phyloP scores from a whole-genome alignment of 257 asterid species.

The Datura wrightii region DNA sequence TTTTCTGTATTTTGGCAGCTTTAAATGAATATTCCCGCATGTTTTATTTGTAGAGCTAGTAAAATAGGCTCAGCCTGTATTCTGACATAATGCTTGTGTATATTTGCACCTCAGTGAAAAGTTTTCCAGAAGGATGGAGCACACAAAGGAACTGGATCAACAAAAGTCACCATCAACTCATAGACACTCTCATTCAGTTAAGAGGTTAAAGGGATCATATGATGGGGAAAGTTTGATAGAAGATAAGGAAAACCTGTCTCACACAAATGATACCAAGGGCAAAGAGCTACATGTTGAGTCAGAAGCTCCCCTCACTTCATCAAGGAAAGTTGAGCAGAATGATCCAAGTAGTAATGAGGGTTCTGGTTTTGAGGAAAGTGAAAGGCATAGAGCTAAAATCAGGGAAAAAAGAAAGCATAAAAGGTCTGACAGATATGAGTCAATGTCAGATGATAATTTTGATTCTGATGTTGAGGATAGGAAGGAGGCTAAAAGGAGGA shows the following conservation, averaged over 20 bases:
- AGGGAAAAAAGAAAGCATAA: constrained; percentile 72
- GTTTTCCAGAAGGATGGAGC: constrained; percentile 48
- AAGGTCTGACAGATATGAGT: constrained; percentile 55
- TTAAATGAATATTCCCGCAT: constrained; percentile 29
- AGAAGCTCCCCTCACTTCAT: constrained; percentile 44
- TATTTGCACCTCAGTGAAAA: constrained; percentile 51
- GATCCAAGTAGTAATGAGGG: constrained; percentile 50
- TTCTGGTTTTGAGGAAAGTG: constrained; percentile 60
- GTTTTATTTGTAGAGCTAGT: constrained; percentile 19
- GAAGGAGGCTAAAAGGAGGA: constrained; percentile 81
- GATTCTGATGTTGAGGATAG: constrained; percentile 75
- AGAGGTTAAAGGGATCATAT: constrained; percentile 52
- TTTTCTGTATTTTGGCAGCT: constrained; percentile 24
- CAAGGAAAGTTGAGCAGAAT: constrained; percentile 53
- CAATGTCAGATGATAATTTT: constrained; percentile 67
- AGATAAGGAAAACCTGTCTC: constrained; percentile 46
- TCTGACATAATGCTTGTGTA: constrained; percentile 26
- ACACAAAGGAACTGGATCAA: constrained; percentile 45
- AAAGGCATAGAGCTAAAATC: constrained; percentile 48
- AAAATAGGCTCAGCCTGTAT: constrained; percentile 15
- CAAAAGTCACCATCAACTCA: constrained; percentile 44
- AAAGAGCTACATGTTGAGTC: constrained; percentile 40
- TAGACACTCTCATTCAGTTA: constrained; percentile 41
- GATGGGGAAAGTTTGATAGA: constrained; percentile 44
- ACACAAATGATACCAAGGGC: constrained; percentile 44